Evolutionary conservation across 2,329 filamentous ascomycete genomes (phyloP).

Genomic region (Botrytis sinoallii): DNA sequence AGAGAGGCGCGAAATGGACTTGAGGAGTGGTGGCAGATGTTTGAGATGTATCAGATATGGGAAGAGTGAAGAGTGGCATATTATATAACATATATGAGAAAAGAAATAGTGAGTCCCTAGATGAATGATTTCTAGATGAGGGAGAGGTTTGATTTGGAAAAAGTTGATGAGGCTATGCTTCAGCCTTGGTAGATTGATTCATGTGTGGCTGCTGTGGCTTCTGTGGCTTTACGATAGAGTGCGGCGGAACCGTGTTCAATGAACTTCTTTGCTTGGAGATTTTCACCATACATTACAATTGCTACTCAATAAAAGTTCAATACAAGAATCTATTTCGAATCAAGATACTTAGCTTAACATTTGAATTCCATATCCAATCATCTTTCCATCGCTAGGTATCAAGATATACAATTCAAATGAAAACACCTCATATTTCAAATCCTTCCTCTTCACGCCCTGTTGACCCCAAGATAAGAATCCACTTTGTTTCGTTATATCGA

Average conservation of each 20-base stretch:
- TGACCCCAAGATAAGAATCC: neutral
- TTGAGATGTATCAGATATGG: slow-evolving; percentile 24
- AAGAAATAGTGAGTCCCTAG: too few species aligned
- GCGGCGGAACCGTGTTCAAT: neutral
- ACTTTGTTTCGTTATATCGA: neutral
- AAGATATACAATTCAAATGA: neutral
- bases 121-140: neutral
- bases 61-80: slow-evolving; percentile 34
- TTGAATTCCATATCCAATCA: too few species aligned
- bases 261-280: neutral
- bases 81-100: neutral
- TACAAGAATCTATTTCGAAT: slow-evolving; percentile 33
- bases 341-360: neutral
- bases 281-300: slow-evolving; percentile 11
- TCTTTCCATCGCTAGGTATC: neutral
- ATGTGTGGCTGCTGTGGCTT: neutral
- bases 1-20: slow-evolving; percentile 21
- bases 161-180: neutral
- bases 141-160: neutral
- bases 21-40: slow-evolving; percentile 19
- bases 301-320: neutral
- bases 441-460: neutral
- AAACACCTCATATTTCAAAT: neutral
- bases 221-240: neutral
- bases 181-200: neutral